Percentiles rank a stretch among this genome's conserved stretches.
These are phyloP conservation scores for Brasenia schreberi DNA, from an alignment of 164 flowering plant genomes.

Conservation along the genomic window DNA sequence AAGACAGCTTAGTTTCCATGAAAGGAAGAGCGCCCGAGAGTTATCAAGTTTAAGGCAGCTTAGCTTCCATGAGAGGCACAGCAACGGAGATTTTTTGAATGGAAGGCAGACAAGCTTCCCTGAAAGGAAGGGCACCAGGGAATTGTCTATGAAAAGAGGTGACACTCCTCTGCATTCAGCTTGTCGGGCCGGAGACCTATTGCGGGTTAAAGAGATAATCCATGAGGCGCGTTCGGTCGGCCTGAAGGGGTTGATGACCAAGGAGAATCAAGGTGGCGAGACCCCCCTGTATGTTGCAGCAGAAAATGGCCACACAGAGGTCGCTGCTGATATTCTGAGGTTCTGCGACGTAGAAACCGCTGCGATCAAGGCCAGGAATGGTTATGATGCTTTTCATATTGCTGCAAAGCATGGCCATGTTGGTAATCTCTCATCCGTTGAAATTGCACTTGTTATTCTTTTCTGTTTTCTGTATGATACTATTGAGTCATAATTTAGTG, in stretches of 20 bases:
- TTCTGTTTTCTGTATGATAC: too few species aligned
- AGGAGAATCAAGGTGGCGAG: conserved; percentile 65
- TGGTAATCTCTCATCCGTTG: conserved; percentile 27
- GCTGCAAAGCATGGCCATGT: conserved; percentile 88
- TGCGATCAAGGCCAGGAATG: conserved; percentile 50
- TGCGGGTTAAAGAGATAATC: conserved; percentile 46
- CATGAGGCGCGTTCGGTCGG: conserved; percentile 13
- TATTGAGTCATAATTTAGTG: too few species aligned
- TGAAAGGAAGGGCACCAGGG: conserved; percentile 49
- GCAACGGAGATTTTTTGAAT: conserved; percentile 25
- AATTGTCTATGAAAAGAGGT: conserved; percentile 79
- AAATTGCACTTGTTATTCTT: too few species aligned
- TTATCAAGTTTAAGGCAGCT: not conserved
- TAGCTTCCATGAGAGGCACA: conserved; percentile 13
- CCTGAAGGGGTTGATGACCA: conserved; percentile 31
- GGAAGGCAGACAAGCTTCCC: conserved; percentile 42
- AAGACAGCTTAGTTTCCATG: not conserved
- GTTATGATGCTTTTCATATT: conserved; percentile 77
- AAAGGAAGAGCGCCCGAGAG: not conserved
- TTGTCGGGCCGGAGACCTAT: conserved; percentile 59
- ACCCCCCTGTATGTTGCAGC: conserved; percentile 79
- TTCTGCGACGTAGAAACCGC: conserved; percentile 52
- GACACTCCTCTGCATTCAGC: conserved; percentile 70
- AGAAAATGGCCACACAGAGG: conserved; percentile 56
- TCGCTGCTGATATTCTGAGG: conserved; percentile 59